phyloP scores from a whole-genome alignment of 2,329 filamentous ascomycete species.

The Aspergillus costaricaensis region DNA sequence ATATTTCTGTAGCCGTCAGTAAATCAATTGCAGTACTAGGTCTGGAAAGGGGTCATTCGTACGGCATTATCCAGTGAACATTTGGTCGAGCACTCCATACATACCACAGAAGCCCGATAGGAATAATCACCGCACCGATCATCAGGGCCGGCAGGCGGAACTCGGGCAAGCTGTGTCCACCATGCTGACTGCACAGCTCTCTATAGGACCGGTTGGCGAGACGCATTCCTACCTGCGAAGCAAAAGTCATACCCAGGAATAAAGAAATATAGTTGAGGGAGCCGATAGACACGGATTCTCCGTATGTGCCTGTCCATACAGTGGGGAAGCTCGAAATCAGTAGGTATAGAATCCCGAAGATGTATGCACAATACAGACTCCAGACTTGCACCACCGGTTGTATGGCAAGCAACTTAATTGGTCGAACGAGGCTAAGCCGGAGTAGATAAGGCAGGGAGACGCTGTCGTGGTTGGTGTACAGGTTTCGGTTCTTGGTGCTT shows the following conservation, averaged over 20 bases:
- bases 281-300: slow-evolving; percentile 57
- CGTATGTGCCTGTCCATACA: slow-evolving; percentile 59
- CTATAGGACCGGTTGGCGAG: slow-evolving; percentile 53
- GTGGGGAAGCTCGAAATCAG: slow-evolving; percentile 62
- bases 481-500: neutral
- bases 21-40: neutral
- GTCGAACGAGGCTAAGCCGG: slow-evolving; percentile 50
- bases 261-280: slow-evolving; percentile 65
- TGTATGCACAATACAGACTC: slow-evolving; percentile 56
- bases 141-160: slow-evolving; percentile 62
- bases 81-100: slow-evolving; percentile 55
- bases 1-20: slow-evolving; percentile 40
- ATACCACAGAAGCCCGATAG: slow-evolving; percentile 57
- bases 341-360: slow-evolving; percentile 65
- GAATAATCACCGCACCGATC: slow-evolving; percentile 53
- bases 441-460: neutral
- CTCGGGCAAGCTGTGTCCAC: slow-evolving; percentile 52
- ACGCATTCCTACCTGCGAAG: slow-evolving; percentile 50
- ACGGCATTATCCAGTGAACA: slow-evolving; percentile 55
- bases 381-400: slow-evolving; percentile 62
- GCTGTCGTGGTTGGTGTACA: neutral
- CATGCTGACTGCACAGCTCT: slow-evolving; percentile 47
- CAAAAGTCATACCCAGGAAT: slow-evolving; percentile 61
- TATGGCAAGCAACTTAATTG: slow-evolving; percentile 56
- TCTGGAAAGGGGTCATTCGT: no score